Evolutionary conservation across 768 basidiomycete genomes (phyloP).

Genomic region (Tulasnella sp.): DNA sequence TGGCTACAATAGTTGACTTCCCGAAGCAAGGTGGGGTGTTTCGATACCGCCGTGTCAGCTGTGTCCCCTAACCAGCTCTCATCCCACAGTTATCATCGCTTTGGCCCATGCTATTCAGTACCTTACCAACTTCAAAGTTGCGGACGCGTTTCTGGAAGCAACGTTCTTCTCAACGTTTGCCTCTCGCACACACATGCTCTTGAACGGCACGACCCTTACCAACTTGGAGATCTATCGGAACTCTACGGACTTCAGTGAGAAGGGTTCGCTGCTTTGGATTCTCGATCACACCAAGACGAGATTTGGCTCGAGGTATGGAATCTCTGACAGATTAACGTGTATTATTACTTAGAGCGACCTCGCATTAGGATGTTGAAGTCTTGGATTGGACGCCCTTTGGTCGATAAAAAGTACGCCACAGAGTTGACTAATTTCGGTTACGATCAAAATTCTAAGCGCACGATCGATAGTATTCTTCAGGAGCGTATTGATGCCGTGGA

Average conservation of each 20-base stretch:
- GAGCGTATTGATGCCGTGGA: constrained; percentile 79
- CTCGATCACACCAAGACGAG: constrained; percentile 83
- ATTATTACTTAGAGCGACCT: neutral
- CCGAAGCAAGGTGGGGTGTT: constrained; percentile 45
- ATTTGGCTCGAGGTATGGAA: constrained; percentile 68
- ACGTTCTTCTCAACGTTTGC: constrained; percentile 77
- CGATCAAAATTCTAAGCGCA: neutral
- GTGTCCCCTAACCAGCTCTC: neutral
- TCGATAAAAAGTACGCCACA: constrained; percentile 56
- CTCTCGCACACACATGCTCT: constrained; percentile 74
- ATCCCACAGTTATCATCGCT: constrained; percentile 55
- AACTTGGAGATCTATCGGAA: constrained; percentile 95
- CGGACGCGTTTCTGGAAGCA: constrained; percentile 71
- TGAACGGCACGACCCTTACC: constrained; percentile 80
- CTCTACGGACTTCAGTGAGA: constrained; percentile 68
- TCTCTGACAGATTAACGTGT: neutral
- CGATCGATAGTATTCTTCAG: constrained; percentile 55
- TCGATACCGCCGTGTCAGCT: neutral
- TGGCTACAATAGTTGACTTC: constrained; percentile 61
- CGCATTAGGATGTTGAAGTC: constrained; percentile 51
- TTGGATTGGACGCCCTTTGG: constrained; percentile 85
- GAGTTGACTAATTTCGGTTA: neutral
- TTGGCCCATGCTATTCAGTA: constrained; percentile 70
- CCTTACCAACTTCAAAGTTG: constrained; percentile 68
- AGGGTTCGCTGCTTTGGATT: constrained; percentile 78